These are phyloP conservation scores for Aegilops longissima DNA, from an alignment of 176 grass and related monocot genomes.

Conservation along the genomic window DNA sequence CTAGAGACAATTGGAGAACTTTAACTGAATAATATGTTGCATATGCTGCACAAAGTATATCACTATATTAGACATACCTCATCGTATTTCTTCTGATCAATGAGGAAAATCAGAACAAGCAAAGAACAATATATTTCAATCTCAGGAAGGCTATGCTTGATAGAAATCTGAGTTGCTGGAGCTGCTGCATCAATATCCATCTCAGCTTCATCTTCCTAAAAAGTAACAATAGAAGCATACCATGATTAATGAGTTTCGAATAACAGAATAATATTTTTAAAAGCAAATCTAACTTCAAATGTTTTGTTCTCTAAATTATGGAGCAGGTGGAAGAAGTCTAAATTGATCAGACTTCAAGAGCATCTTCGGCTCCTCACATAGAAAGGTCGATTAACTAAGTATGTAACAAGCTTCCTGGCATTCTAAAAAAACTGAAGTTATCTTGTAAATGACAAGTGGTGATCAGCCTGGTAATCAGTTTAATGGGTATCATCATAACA, in stretches of 20 bases:
- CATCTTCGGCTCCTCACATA: background rate
- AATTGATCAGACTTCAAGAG: background rate
- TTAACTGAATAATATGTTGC: background rate
- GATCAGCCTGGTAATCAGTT: background rate
- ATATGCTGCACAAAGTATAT: background rate
- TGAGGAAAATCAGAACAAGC: conserved; percentile 79
- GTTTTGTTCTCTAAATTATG: background rate
- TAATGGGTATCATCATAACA: background rate
- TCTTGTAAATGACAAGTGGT: background rate
- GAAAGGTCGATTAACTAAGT: background rate
- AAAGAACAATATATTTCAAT: conserved; percentile 90
- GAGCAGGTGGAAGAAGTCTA: background rate
- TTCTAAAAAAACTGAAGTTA: background rate
- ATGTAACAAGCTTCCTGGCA: background rate
- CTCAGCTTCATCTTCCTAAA: conserved; percentile 66
- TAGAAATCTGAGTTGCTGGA: conserved; percentile 46
- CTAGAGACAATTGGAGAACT: conserved; percentile 29
- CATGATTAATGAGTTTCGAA: background rate
- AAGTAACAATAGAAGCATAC: conserved; percentile 4
- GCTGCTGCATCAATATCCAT: conserved; percentile 73
- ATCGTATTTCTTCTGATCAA: conserved; percentile 75
- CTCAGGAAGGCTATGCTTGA: conserved; percentile 65
- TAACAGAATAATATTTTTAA: background rate
- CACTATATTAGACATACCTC: conserved; percentile 37
- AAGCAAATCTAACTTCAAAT: background rate